phyloP scores from a whole-genome alignment of 2,329 filamentous ascomycete species.

The Lecanicillium sp. region DNA sequence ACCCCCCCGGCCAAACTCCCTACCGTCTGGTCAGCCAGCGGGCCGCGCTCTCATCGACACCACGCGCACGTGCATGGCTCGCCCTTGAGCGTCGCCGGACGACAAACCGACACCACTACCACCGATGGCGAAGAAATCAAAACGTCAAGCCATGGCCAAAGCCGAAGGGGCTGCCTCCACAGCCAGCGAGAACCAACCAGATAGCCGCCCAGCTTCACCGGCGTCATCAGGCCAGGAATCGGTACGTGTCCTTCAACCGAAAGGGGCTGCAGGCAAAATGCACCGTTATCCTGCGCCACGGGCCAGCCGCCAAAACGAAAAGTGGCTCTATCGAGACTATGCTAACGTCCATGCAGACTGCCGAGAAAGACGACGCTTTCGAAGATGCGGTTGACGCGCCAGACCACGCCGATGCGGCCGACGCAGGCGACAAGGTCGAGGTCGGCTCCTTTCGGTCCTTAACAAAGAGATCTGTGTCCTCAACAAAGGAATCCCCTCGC shows the following conservation, averaged over 20 bases:
- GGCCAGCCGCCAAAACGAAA: not conserved
- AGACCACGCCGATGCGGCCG: not conserved
- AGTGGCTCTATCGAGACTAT: conserved; percentile 9
- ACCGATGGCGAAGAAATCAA: not conserved
- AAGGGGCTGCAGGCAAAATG: not conserved
- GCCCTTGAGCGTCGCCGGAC: conserved; percentile 1
- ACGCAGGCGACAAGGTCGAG: not conserved
- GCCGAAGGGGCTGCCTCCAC: conserved; percentile 8
- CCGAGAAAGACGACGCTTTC: conserved; percentile 43
- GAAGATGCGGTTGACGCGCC: conserved; percentile 65
- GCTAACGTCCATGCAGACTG: conserved; percentile 15
- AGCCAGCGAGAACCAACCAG: conserved; percentile 1
- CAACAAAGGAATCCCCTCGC: conserved; percentile 5
- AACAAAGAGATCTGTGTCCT: conserved; percentile 36
- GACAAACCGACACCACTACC: conserved; percentile 1
- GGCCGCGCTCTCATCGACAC: too few species aligned
- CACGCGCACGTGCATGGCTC: conserved; percentile 4
- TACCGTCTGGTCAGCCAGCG: too few species aligned
- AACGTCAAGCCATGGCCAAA: conserved; percentile 13
- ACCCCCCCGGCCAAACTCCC: too few species aligned
- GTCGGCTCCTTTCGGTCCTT: conserved; percentile 57
- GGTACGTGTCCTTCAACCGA: conserved; percentile 1
- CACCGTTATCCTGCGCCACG: not conserved
- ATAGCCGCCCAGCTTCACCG: not conserved
- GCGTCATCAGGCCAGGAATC: conserved; percentile 3